These are phyloP conservation scores for Trichomonas gallinae DNA, from an alignment of 208 protist genomes.

Conservation along the genomic window DNA sequence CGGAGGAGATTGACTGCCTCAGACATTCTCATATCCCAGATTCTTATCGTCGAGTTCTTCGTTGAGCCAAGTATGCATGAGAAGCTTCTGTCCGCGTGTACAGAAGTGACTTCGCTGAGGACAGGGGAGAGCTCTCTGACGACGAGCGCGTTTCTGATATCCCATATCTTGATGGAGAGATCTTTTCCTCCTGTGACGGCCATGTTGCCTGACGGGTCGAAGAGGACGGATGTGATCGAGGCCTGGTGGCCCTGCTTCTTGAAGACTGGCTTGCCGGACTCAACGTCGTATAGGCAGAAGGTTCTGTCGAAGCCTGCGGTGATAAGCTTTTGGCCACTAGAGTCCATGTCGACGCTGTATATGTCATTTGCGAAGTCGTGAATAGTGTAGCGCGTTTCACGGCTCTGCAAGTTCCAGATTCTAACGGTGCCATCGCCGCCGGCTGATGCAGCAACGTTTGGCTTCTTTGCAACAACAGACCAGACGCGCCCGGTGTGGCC, in stretches of 20 bases:
- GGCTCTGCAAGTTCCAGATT: not conserved
- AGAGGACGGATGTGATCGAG: not conserved
- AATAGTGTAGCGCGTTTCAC: not conserved
- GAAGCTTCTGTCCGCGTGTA: not conserved
- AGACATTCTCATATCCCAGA: not conserved
- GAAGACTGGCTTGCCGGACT: not conserved
- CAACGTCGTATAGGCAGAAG: not conserved
- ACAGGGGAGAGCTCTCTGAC: not conserved
- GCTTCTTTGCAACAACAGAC: not conserved
- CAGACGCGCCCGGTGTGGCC: constrained; percentile 11
- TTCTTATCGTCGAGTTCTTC: not conserved
- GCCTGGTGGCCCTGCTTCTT: not conserved
- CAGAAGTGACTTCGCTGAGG: not conserved
- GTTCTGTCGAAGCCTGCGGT: not conserved
- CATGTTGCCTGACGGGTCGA: not conserved
- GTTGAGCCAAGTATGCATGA: not conserved
- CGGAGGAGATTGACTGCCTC: not conserved
- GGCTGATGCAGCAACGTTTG: not conserved
- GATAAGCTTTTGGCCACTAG: not conserved
- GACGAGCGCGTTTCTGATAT: not conserved
- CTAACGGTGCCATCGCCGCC: not conserved
- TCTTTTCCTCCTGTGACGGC: constrained; percentile 9
- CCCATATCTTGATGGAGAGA: not conserved
- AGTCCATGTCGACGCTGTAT: not conserved
- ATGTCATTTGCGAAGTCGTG: not conserved